Base-by-base conservation (phyloP, 805 yeast genomes). In the Starmerella bombi region DNA sequence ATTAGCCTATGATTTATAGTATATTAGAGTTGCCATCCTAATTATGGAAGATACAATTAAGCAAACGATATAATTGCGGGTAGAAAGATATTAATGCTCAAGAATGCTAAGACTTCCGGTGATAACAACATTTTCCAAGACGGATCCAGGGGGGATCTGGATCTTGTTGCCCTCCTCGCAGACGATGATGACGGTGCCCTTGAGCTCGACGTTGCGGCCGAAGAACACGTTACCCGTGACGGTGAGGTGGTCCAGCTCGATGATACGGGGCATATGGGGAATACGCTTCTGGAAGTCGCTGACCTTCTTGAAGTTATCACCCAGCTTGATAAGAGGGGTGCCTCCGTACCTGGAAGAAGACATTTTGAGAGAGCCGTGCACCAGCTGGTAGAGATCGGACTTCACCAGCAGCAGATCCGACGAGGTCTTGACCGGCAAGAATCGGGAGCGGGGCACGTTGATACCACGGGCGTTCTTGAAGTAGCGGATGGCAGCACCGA, bases 401-500 rank as follows among this genome's bases (percentile, higher is more conserved):
- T 91, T 91, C 50, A 91, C 98, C 57, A 91, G 72, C 54, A 91
- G 67, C 63, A 91, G 67, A 62, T 91, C 98, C 5, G 96, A 85
- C 63, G 91, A 84, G 16, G 98, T 91, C 71, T 91, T 91, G 55
- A 91, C 98, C 14, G 98, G 98, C 66, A 91, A 72, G 73, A 91
- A 91, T 61, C 98, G 78, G 32, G 94, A 74, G 69, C 98, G 83
- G 64, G 98, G 97, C 29, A 91, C 98, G 56, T 85, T 94, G 54
- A 91, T 93, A 66, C 98, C 98, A 57, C 84, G 94, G 23, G 96
- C 95, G 54, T 83, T 81, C 51, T 78, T 70, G 66, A 91, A 91
- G 65, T 86, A 88, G 66, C 94, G 81, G 60, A 91, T 91, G 36
- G 97, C 97, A 30, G 98, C 97, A 70, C 98, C 98, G 54, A 84